Percentiles rank a stretch among this genome's conserved stretches.
phyloP scores from a whole-genome alignment of 2,329 filamentous ascomycete species.

The Diatrype stigma region DNA sequence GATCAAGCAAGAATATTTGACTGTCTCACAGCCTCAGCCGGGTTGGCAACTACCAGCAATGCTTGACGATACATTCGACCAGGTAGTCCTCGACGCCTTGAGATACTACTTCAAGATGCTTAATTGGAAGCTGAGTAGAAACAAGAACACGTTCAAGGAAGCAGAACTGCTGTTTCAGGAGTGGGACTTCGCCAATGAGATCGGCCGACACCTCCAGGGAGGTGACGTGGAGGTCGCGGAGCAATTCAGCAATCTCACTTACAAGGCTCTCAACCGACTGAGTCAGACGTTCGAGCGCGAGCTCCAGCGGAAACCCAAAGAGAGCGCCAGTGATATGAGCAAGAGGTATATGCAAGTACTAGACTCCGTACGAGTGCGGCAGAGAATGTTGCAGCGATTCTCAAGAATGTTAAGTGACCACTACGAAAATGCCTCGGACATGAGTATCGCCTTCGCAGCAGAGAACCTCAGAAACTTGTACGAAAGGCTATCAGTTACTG shows the following conservation, averaged over 20 bases:
- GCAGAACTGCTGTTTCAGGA: constrained; percentile 96
- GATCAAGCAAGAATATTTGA: constrained; percentile 85
- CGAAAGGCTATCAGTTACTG: constrained; percentile 73
- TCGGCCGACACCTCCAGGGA: constrained; percentile 84
- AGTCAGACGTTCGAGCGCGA: constrained; percentile 91
- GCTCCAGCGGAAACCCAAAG: constrained; percentile 76
- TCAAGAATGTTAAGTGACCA: constrained; percentile 84
- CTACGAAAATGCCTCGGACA: constrained; percentile 96
- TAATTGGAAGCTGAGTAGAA: constrained; percentile 94
- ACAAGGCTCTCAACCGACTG: constrained; percentile 83
- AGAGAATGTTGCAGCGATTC: constrained; percentile 95
- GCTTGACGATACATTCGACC: constrained; percentile 94
- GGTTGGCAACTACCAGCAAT: constrained; percentile 95
- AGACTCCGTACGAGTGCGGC: constrained; percentile 91
- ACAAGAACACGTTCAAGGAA: constrained; percentile 99
- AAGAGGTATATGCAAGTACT: constrained; percentile 94
- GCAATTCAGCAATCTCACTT: constrained; percentile 91
- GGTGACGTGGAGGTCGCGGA: constrained; percentile 96
- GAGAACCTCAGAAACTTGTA: constrained; percentile 72
- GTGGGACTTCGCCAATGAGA: constrained; percentile 95
- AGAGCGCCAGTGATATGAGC: constrained; percentile 84
- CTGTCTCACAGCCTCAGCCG: constrained; percentile 78
- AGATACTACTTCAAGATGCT: constrained; percentile 99
- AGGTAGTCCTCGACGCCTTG: constrained; percentile 83
- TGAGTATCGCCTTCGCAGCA: constrained; percentile 70